A percentile compares a stretch with the other conserved stretches of the same genome.
phyloP scores from a whole-genome alignment of 176 grass and related monocot species.

The Ensete glaucum region DNA sequence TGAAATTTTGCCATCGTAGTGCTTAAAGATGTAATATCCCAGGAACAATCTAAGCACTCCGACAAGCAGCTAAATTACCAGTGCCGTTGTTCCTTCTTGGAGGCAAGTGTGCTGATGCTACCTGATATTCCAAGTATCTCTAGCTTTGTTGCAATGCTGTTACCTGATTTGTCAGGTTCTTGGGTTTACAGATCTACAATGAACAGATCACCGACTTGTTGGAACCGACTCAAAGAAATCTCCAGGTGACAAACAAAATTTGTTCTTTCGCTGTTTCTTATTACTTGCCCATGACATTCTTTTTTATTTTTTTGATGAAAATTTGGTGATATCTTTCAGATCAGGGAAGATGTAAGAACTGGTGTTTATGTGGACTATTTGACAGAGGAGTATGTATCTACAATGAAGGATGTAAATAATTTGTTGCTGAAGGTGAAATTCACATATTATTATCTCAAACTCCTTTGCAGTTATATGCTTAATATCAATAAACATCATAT shows the following conservation, averaged over 20 bases:
- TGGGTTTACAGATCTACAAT: conserved; percentile 77
- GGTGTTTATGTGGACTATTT: conserved; percentile 91
- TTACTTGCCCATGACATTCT: not conserved
- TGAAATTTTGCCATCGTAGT: not conserved
- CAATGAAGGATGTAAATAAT: conserved; percentile 6
- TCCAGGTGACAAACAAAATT: conserved; percentile 55
- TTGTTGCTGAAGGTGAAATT: conserved; percentile 60
- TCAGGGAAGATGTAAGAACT: conserved; percentile 92
- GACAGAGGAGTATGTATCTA: conserved; percentile 69
- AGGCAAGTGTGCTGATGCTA: conserved; percentile 43
- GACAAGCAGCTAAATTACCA: conserved; percentile 72
- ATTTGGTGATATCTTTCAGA: conserved; percentile 44
- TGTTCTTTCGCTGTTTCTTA: conserved; percentile 4
- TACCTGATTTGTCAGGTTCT: conserved; percentile 11
- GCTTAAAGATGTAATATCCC: conserved; percentile 25
- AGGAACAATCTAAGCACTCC: conserved; percentile 82
- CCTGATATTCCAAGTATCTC: not conserved
- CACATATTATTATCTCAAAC: too few relatives aligned
- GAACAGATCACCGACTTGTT: conserved; percentile 99
- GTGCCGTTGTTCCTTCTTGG: conserved; percentile 89
- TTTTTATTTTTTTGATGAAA: conserved; percentile 4
- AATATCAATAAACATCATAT: too few relatives aligned
- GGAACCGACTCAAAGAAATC: conserved; percentile 57
- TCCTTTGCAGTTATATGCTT: too few relatives aligned
- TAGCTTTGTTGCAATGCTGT: not conserved